Conservation (phyloP, 306 rosid species). For the Cajanus cajan region DNA sequence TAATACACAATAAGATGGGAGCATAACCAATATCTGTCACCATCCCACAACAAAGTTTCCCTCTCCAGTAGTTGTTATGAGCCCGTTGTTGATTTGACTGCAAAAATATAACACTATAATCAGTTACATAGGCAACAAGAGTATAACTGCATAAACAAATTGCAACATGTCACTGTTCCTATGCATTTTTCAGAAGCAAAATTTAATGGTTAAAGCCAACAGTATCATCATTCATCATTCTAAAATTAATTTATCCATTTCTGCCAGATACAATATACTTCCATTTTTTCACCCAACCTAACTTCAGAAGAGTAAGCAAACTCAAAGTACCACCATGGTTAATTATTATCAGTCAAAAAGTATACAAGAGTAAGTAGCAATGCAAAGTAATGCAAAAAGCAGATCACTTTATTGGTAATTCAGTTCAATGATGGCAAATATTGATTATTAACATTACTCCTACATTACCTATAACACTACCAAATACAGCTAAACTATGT, state of each 20-base stretch:
- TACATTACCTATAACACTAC: conserved; percentile 1
- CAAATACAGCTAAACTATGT: conserved; percentile 1
- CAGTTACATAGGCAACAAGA: conserved; percentile 20
- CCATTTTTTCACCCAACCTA: conserved; percentile 4
- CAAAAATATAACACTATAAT: conserved; percentile 29
- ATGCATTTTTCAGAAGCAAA: conserved; percentile 1
- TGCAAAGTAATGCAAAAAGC: conserved; percentile 8
- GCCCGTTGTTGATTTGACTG: conserved; percentile 76
- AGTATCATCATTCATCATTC: neutral
- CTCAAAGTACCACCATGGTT: conserved; percentile 2
- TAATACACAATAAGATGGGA: conserved; percentile 61
- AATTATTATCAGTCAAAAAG: neutral
- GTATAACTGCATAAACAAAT: conserved; percentile 30
- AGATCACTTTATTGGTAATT: neutral
- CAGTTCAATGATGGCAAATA: neutral
- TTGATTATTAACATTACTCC: neutral
- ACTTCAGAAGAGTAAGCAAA: neutral
- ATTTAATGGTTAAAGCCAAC: neutral
- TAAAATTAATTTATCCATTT: conserved; percentile 18
- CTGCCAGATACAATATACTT: conserved; percentile 1
- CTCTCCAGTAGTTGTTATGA: conserved; percentile 46
- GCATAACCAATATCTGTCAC: conserved; percentile 70
- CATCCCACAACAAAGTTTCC: conserved; percentile 52
- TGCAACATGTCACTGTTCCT: conserved; percentile 5
- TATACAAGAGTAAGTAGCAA: neutral